Evolutionary conservation across 129 eudicot genomes (phyloP).

Genomic region (Solidago caesia): DNA sequence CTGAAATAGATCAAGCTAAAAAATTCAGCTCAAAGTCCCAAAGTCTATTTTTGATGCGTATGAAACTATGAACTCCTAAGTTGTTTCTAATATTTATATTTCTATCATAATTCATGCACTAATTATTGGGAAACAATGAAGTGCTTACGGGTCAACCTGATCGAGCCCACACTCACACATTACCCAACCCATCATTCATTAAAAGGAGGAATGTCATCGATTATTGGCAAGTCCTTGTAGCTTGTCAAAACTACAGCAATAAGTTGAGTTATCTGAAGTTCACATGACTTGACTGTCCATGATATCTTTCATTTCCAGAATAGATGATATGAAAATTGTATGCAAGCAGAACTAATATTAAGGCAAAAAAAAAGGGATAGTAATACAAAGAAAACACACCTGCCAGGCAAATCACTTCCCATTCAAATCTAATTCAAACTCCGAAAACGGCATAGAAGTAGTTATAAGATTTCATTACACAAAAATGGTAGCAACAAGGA

Average conservation of each 20-base stretch:
- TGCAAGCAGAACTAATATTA: not conserved
- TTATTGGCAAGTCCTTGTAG: too few relatives aligned
- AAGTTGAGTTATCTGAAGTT: too few relatives aligned
- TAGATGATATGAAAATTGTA: too few relatives aligned
- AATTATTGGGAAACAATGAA: not conserved
- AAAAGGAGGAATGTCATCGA: too few relatives aligned
- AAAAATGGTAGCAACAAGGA: not conserved
- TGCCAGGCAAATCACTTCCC: slow-evolving; percentile 42
- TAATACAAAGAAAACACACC: too few relatives aligned
- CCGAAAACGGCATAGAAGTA: slow-evolving; percentile 20
- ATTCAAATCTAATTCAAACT: slow-evolving; percentile 47
- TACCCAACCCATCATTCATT: not conserved
- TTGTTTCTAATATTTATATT: not conserved
- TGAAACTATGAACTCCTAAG: not conserved
- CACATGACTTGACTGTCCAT: too few relatives aligned
- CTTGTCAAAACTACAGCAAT: too few relatives aligned
- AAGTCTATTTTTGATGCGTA: too few relatives aligned
- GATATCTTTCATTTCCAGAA: too few relatives aligned
- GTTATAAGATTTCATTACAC: not conserved
- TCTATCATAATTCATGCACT: not conserved
- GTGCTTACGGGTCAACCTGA: not conserved
- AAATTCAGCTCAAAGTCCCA: not conserved
- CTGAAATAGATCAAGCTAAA: not conserved
- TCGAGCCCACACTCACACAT: not conserved
- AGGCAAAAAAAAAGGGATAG: too few relatives aligned